Percentiles rank a stretch among this genome's conserved stretches.
Evolutionary conservation across 192 early-diverging fungal species (phyloP).

Genomic region (Ramicandelaber brevisporus): DNA sequence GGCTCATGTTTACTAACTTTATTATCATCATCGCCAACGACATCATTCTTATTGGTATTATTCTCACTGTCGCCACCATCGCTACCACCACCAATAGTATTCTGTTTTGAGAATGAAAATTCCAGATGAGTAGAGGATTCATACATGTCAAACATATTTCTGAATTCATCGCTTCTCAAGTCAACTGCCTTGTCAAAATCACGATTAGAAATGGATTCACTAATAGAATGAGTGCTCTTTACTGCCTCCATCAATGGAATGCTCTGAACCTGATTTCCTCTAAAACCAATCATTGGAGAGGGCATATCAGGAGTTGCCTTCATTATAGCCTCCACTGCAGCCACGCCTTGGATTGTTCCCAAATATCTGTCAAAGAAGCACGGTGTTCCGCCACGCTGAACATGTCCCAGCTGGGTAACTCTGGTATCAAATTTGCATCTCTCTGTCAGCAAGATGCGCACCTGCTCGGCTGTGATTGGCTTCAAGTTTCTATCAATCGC

Average conservation of each 20-base stretch:
- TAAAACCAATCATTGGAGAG: conserved; percentile 85
- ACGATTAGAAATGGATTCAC: conserved; percentile 49
- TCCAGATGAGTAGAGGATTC: conserved; percentile 32
- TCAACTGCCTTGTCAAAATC: conserved; percentile 80
- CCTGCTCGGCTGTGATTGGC: conserved; percentile 64
- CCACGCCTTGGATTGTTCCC: conserved; percentile 81
- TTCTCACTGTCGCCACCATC: too few relatives aligned
- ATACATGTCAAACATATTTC: conserved; percentile 30
- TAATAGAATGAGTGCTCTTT: conserved; percentile 62
- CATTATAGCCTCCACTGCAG: conserved; percentile 82
- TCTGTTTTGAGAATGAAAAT: too few relatives aligned
- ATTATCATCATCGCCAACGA: conserved; percentile 12
- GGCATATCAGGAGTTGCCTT: conserved; percentile 55
- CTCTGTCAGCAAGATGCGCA: conserved; percentile 56
- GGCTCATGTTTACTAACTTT: too few relatives aligned
- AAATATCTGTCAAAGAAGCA: conserved; percentile 77
- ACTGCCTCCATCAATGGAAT: conserved; percentile 84
- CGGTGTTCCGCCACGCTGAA: conserved; percentile 82
- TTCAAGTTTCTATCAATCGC: conserved; percentile 73
- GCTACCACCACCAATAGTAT: too few relatives aligned
- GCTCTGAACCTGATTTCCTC: conserved; percentile 63
- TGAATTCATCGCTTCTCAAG: conserved; percentile 67
- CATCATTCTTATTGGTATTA: conserved; percentile 11
- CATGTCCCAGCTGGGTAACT: conserved; percentile 83
- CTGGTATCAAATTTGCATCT: conserved; percentile 71